Evolutionary conservation across 148 eudicot species (phyloP).

Genomic region (Rhododendron ovatum): DNA sequence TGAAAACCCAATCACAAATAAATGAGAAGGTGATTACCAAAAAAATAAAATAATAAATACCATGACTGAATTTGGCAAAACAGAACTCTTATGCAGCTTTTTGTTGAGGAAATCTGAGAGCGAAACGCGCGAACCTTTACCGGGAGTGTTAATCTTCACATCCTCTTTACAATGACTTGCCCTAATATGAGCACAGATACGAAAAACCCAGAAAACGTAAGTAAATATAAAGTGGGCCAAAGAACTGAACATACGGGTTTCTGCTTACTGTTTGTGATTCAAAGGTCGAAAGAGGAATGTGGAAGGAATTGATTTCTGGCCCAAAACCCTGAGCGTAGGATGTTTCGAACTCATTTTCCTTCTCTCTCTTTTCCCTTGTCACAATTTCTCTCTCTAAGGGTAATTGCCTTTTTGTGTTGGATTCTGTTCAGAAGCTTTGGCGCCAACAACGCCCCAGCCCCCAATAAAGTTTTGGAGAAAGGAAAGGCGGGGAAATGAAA

Average conservation of each 20-base stretch:
- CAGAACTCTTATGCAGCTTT: slow-evolving; percentile 49
- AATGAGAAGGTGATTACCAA: no score
- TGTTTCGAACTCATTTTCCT: slow-evolving; percentile 22
- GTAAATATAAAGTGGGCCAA: not conserved
- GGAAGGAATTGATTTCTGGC: slow-evolving; percentile 37
- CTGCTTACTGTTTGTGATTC: slow-evolving; percentile 18
- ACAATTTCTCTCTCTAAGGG: not conserved
- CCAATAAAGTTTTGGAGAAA: not conserved
- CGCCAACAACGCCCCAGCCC: not conserved
- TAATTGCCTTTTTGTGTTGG: not conserved
- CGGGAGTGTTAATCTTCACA: slow-evolving; percentile 13
- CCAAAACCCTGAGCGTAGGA: slow-evolving; percentile 22
- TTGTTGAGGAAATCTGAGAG: slow-evolving; percentile 57
- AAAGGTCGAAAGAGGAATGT: slow-evolving; percentile 25
- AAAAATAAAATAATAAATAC: slow-evolving; percentile 4
- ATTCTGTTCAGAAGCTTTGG: not conserved
- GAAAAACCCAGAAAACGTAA: not conserved
- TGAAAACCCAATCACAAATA: not conserved
- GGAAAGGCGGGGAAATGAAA: not conserved
- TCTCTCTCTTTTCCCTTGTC: not conserved
- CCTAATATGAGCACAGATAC: slow-evolving; percentile 17
- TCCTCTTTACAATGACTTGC: slow-evolving; percentile 13
- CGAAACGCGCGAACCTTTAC: slow-evolving; percentile 21
- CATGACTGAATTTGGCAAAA: slow-evolving; percentile 34
- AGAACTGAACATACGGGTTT: not conserved